Base-by-base conservation (phyloP, 164 flowering plant genomes). In the Aristolochia californica region DNA sequence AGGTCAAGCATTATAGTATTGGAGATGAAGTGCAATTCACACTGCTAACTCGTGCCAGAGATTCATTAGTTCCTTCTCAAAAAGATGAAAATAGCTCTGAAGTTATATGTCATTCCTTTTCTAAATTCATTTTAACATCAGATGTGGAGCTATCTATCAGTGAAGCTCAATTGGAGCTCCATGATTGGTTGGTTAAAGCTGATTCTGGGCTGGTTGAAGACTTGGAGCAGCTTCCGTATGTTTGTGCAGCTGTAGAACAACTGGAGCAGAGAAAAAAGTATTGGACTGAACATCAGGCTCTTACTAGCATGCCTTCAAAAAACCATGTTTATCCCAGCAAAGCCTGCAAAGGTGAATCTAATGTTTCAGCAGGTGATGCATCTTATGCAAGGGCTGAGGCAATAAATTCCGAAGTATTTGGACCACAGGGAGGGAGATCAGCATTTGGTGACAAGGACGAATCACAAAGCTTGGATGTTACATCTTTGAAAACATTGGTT, bases 131-230 rank as follows among this genome's bases (percentile, higher is more conserved):
- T 30, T 74, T 84, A 65, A 83, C 97, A 44, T 71, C 80, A 43
- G 93, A 93, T 76, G 90, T 83, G 54, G 90, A 84, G 22, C 21
- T 49, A 9, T 85, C 88, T 13, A 84, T 85, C 23, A 75, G 90
- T 59, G 72, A 83, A 71, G 95, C 95, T 55, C 80, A 74, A 56
- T 70, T 83, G 22, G 96, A 87, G 62, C 70, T 93, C 26, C 91
- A 83, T 66, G 72, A 78, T 63, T 93, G 99, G 99, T 48, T 93
- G 60, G 95, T 68, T 28, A 80, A 75, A 70, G 99, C 96, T 57
- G 90, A 93, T 43, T 75, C 91, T 4, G 95, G 97, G n/a, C 83
- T 81, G 54, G 95, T 87, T 60, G 96, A 93, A 62, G 95, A 89
- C 64, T 23, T 87, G 47, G 91, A 84, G 74, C 83, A 76, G 72